Base-by-base conservation (phyloP, 176 grass and related monocot species). In the Cenchrus americanus region DNA sequence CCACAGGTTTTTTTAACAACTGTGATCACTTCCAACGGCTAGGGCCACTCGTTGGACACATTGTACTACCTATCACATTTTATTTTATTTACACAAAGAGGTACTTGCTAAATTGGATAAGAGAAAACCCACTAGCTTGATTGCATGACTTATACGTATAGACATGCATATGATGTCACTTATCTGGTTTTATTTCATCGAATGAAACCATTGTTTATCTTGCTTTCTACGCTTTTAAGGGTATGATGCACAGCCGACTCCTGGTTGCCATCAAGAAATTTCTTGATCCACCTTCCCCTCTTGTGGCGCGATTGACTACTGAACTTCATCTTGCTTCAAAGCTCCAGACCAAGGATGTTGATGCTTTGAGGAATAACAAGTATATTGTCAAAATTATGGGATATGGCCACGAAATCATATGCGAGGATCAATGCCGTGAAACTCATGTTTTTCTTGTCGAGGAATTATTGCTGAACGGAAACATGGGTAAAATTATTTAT, bases 241-340 rank as follows among this genome's bases (percentile, higher is more conserved):
- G 73, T 60, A 2, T 60, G 14, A 4, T 76, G 5, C 53, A 22
- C 5, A 10, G 15, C 11, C 5, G 11, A 60, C 53, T 15, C 6
- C 21, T 7, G 53, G 73, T 76, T 76, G 32, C 32, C 52, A 43
- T 76, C 54, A 76, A 76, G 53, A 19, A 60, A 42, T 22, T 40
- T 69, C 66, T 6, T 42, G 9, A 44, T 43, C 66, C 66, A 43
- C 66, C 66, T 43, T 17, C 9, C 10, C n/a, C 12, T 69, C 66
- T 69, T 43, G 9, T 43, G 17, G 66, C 7, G 4, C 34, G 40
- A 21, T 43, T 43, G 66, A 43, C 37, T 69, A 9, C 10, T 43
- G 0, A 69, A 69, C 37, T 69, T 52, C 5, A n/a, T 62, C 4
- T 19, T 19, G 27, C 46, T 26, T 52, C 66, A n/a, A n/a, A 65